Conservation (phyloP, 2,329 filamentous ascomycete genomes). For the Pochonia chlamydosporia region DNA sequence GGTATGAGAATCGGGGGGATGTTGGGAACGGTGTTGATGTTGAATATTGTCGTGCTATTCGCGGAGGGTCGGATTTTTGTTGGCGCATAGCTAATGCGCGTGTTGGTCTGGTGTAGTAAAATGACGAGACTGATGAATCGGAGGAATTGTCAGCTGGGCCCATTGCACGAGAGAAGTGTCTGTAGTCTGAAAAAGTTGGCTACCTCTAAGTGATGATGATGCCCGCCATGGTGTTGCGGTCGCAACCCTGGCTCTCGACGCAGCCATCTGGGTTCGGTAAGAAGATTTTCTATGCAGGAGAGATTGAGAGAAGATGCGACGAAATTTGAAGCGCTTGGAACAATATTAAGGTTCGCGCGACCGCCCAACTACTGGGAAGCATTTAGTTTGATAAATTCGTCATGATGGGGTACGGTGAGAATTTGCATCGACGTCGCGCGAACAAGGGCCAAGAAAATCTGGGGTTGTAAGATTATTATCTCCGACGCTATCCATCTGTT, state of each 20-base stretch:
- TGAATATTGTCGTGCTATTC: constrained; percentile 1
- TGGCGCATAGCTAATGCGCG: background rate
- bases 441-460: background rate
- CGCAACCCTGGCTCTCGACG: constrained; percentile 13
- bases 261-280: constrained; percentile 12
- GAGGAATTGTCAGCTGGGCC: background rate
- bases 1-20: constrained; percentile 51
- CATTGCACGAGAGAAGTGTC: background rate
- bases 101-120: background rate
- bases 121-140: background rate
- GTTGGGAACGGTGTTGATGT: constrained; percentile 17
- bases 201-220: constrained; percentile 10
- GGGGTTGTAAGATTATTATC: background rate
- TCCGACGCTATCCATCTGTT: background rate
- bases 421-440: background rate
- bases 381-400: background rate
- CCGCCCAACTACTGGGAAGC: background rate
- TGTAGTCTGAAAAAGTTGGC: background rate
- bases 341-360: background rate
- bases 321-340: background rate
- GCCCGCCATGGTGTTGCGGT: constrained; percentile 13
- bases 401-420: background rate
- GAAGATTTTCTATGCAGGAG: background rate
- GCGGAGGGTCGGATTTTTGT: background rate
- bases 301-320: background rate